Evolutionary conservation across 2,329 filamentous ascomycete genomes (phyloP).

Genomic region (Colletotrichum cordylinicola): DNA sequence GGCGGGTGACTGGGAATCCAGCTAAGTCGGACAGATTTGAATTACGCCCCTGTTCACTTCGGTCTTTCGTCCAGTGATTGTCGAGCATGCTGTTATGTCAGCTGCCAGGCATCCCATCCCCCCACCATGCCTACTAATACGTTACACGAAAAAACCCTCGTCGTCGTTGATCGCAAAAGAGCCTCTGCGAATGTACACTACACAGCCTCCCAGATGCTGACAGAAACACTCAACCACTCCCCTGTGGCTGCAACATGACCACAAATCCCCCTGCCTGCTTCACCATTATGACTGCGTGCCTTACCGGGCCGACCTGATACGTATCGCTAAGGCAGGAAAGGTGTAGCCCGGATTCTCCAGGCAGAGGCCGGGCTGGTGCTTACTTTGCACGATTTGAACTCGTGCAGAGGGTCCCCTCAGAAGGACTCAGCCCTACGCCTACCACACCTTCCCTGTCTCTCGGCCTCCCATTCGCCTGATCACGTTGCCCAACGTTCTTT

Average conservation of each 20-base stretch:
- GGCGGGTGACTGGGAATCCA: neutral
- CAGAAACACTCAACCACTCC: neutral
- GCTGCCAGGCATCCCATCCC: neutral
- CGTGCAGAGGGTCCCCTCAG: neutral
- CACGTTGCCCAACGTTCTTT: neutral
- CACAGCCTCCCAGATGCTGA: slow-evolving; percentile 16
- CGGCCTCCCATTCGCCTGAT: neutral
- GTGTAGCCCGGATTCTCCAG: neutral
- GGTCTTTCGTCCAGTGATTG: neutral
- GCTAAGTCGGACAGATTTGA: neutral
- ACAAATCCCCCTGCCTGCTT: neutral
- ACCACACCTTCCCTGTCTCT: neutral
- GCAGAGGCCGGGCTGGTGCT: slow-evolving; percentile 16
- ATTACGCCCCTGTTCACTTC: neutral
- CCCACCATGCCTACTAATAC: neutral
- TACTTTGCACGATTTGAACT: slow-evolving; percentile 1
- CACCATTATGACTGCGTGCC: neutral
- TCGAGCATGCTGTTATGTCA: neutral
- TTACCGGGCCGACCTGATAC: slow-evolving; percentile 15
- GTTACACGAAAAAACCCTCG: neutral
- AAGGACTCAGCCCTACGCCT: slow-evolving; percentile 15
- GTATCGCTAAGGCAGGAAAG: neutral
- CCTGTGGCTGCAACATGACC: slow-evolving; percentile 4
- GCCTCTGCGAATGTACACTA: slow-evolving; percentile 2
- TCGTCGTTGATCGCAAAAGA: neutral